These are phyloP conservation scores for Phytophthora pseudosyringae DNA, from an alignment of 352 stramenopile species.

Conservation along the genomic window DNA sequence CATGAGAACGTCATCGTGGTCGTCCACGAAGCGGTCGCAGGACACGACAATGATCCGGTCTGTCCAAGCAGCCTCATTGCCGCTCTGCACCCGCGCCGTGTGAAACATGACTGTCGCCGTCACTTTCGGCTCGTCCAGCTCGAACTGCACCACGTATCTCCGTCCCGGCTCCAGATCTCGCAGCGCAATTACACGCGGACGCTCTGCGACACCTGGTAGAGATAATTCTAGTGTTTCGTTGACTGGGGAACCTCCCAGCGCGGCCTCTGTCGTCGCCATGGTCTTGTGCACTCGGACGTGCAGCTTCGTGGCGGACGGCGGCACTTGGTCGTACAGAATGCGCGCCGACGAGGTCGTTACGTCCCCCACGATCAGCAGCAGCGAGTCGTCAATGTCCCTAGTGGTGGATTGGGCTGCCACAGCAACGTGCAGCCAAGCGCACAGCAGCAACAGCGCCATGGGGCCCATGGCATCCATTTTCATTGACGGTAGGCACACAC, in stretches of 20 bases:
- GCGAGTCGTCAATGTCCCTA: slow-evolving; percentile 19
- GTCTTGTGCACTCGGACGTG: slow-evolving; percentile 28
- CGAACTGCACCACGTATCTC: slow-evolving; percentile 50
- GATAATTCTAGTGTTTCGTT: slow-evolving; percentile 5
- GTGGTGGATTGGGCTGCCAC: slow-evolving; percentile 5
- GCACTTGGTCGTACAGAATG: slow-evolving; percentile 53
- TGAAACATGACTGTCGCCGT: slow-evolving; percentile 48
- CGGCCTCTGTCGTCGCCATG: slow-evolving; percentile 4
- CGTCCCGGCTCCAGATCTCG: slow-evolving; percentile 40
- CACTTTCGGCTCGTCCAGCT: slow-evolving; percentile 10
- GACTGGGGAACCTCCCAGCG: slow-evolving; percentile 8
- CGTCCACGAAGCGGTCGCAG: slow-evolving; percentile 69
- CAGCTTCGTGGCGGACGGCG: slow-evolving; percentile 8
- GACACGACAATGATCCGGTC: slow-evolving; percentile 53
- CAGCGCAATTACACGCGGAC: slow-evolving; percentile 42
- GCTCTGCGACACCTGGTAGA: background rate
- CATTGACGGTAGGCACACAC: background rate
- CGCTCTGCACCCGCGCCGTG: slow-evolving; percentile 2
- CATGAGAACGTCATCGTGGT: slow-evolving; percentile 60
- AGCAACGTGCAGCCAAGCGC: slow-evolving; percentile 4
- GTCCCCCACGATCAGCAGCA: slow-evolving; percentile 62
- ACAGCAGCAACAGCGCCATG: slow-evolving; percentile 16
- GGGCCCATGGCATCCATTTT: background rate
- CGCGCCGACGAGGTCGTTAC: slow-evolving; percentile 51
- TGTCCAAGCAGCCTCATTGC: background rate